Conservation (phyloP, 2,329 filamentous ascomycete species). For the Diplodia intermedia region DNA sequence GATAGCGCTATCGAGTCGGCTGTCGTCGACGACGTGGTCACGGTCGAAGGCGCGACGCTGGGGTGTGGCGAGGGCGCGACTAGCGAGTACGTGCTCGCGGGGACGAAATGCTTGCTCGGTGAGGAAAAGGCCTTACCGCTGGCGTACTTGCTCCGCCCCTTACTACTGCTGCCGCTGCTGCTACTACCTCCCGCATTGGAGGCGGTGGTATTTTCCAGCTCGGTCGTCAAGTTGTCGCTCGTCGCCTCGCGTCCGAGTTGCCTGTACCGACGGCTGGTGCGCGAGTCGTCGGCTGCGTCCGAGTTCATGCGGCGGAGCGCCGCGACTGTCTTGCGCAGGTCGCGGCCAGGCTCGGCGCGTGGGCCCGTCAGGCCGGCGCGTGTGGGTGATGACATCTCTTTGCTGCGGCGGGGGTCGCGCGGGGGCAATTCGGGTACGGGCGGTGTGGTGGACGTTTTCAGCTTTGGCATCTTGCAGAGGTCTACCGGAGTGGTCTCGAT, state of each 20-base stretch:
- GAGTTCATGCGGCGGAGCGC: slow-evolving; percentile 49
- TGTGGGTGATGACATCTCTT: background rate
- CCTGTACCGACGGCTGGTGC: slow-evolving; percentile 44
- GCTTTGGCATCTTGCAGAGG: background rate
- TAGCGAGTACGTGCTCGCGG: slow-evolving; percentile 11
- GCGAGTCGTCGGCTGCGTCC: slow-evolving; percentile 37
- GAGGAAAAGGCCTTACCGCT: background rate
- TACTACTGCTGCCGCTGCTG: background rate
- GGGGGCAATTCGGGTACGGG: slow-evolving; percentile 38
- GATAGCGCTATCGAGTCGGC: background rate
- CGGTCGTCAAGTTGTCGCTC: background rate
- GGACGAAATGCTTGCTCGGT: slow-evolving; percentile 13
- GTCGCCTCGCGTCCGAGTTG: slow-evolving; percentile 49
- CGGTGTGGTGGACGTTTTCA: slow-evolving; percentile 28
- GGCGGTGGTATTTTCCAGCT: background rate
- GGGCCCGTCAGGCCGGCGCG: slow-evolving; percentile 39
- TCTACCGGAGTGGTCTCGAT: slow-evolving; percentile 6
- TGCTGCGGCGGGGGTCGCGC: slow-evolving; percentile 35
- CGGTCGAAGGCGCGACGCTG: background rate
- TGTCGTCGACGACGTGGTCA: background rate
- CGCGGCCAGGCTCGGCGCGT: slow-evolving; percentile 40
- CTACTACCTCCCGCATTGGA: background rate
- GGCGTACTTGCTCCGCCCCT: background rate
- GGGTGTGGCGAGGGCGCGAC: background rate
- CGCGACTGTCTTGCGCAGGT: slow-evolving; percentile 44